Percentiles rank a stretch among this genome's conserved stretches.
Evolutionary conservation across 2,329 filamentous ascomycete species (phyloP).

Genomic region (Taxawa tesnikishii): DNA sequence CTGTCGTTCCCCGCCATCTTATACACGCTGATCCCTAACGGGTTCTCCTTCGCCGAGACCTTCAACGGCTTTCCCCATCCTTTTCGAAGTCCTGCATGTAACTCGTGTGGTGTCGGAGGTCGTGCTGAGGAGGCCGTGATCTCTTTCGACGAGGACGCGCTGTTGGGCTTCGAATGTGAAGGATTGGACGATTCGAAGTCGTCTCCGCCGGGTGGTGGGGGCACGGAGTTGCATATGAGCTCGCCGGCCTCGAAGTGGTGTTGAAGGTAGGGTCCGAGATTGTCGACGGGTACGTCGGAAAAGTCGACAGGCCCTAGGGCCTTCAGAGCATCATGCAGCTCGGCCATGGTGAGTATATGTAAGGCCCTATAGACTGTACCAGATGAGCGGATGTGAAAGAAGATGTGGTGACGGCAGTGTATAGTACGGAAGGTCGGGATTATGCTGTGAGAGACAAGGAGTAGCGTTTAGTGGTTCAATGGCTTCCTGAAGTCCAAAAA

Average conservation of each 20-base stretch:
- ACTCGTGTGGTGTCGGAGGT: slow-evolving; percentile 34
- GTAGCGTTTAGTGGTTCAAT: too few relatives aligned
- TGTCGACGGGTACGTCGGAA: slow-evolving; percentile 29
- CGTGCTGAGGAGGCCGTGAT: slow-evolving; percentile 41
- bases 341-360: slow-evolving; percentile 19
- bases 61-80: slow-evolving; percentile 81
- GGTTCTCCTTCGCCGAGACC: slow-evolving; percentile 58
- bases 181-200: slow-evolving; percentile 35
- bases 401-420: too few relatives aligned
- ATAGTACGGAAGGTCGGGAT: too few relatives aligned
- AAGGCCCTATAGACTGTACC: too few relatives aligned
- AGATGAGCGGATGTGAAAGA: too few relatives aligned
- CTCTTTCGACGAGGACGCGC: slow-evolving; percentile 37
- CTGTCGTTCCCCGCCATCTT: slow-evolving; percentile 71
- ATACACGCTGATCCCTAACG: slow-evolving; percentile 63
- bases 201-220: slow-evolving; percentile 39
- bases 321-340: slow-evolving; percentile 34
- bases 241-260: slow-evolving; percentile 45
- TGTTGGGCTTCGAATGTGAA: slow-evolving; percentile 44
- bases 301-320: slow-evolving; percentile 31
- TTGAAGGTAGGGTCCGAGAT: slow-evolving; percentile 27
- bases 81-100: slow-evolving; percentile 54
- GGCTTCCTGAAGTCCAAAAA: too few relatives aligned
- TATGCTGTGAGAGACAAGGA: too few relatives aligned
- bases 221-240: slow-evolving; percentile 65